Base-by-base conservation (phyloP, 1,284 basidiomycete species). In the Ustilago tritici region DNA sequence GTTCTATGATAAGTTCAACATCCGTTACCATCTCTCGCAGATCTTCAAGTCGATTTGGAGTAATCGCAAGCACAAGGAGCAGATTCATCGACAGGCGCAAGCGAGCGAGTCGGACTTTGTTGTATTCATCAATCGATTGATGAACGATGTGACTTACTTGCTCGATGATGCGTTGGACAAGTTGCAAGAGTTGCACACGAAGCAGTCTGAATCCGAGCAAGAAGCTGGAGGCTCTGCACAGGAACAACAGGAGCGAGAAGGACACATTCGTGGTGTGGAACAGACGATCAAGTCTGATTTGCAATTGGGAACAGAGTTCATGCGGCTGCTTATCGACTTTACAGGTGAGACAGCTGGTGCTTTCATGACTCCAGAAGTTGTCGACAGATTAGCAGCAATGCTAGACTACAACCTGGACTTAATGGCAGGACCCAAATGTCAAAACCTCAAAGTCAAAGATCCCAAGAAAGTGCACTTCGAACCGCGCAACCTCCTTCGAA, bases 111-210 rank as follows among this genome's bases (percentile, higher is more conserved):
- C 73, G 23, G 74, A 79, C 38, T 86, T 86, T 59, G 92, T 98
- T 70, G 92, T 93, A 61, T 99, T 99, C 86, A 91, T 95, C 87
- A 99, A 99, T 87, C 89, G 98, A 80, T 92, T 99, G 90, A 98
- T 99, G 89, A 98, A 98, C 89, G 97, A 99, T 84, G 95, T 97
- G 53, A 99, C 97, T 1, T 99, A 95, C 87, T 92, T 99, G 70
- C 92, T 99, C 88, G 96, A 99, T 85, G 97, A 99, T 84, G 96
- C 95, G 5, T 89, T 99, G 61, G 92, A 92, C 78, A 93, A 95
- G 81, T 89, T 99, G 57, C 89, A 91, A 7, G 93, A 95, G 85
- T 95, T 99, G 77, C 92, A 94, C 85, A 90, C 90, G 55, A 92
- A 98, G 61, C 93, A 98, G 86, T 88, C 88, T 0, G 92, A 95